phyloP scores from a whole-genome alignment of 2,329 filamentous ascomycete genomes.

The Verticillium zaregamsianum region DNA sequence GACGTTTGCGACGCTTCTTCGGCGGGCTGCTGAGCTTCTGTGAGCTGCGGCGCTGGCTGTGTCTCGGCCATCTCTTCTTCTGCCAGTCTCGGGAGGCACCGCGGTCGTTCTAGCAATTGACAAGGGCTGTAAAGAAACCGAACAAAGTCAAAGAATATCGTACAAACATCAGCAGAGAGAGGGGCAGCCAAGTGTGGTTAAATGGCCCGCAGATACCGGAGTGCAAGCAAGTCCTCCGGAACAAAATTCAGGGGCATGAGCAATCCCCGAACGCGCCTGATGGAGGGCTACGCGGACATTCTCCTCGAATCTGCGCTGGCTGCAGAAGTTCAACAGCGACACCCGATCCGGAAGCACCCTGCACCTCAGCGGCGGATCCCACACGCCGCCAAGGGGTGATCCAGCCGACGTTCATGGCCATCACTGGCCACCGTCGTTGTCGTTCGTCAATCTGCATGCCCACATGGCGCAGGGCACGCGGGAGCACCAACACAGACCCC shows the following conservation, averaged over 20 bases:
- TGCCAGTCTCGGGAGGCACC: background rate
- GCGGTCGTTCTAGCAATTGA: background rate
- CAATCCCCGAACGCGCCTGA: background rate
- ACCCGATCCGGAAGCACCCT: background rate
- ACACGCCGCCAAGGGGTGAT: background rate
- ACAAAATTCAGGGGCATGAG: background rate
- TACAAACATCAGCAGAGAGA: background rate
- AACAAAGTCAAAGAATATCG: background rate
- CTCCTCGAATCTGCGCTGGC: background rate
- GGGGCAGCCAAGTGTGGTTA: background rate
- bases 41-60: background rate
- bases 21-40: background rate
- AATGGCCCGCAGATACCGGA: background rate
- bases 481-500: background rate
- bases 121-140: background rate
- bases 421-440: background rate
- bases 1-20: background rate
- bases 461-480: background rate
- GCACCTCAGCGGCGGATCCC: background rate
- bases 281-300: background rate
- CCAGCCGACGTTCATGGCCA: background rate
- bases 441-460: background rate
- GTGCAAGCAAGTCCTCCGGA: background rate
- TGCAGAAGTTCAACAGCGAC: background rate
- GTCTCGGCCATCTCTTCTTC: background rate